These are phyloP conservation scores for Trichoderma sp. DNA, from an alignment of 2,329 filamentous ascomycete genomes.

Conservation along the genomic window DNA sequence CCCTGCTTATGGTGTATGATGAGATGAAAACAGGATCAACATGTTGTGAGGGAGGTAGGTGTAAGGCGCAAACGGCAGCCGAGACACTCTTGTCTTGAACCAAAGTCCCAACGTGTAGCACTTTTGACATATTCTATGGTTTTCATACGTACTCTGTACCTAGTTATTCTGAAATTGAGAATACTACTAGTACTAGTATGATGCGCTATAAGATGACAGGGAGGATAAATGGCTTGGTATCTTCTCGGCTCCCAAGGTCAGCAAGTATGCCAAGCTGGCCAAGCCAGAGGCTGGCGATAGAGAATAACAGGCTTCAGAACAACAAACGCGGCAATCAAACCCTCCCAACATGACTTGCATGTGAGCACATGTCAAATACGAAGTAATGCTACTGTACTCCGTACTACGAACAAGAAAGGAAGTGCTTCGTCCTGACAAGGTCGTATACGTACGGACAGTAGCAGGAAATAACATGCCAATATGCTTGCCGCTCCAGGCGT, in stretches of 20 bases:
- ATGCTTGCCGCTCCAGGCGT: neutral
- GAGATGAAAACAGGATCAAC: neutral
- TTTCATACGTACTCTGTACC: neutral
- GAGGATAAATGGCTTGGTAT: neutral
- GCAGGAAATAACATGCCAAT: conserved; percentile 5
- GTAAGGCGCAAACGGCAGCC: neutral
- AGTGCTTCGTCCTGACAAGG: neutral
- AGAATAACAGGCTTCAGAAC: neutral
- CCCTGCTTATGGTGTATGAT: neutral
- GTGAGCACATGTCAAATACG: neutral
- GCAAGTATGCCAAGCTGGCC: neutral
- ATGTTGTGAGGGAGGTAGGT: neutral
- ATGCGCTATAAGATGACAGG: neutral
- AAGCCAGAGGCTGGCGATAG: neutral
- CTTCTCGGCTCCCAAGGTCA: neutral
- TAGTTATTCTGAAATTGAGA: neutral
- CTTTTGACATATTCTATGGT: neutral
- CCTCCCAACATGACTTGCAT: neutral
- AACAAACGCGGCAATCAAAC: neutral
- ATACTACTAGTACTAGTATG: neutral
- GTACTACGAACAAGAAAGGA: neutral
- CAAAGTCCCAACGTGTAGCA: neutral
- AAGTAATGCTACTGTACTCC: too few relatives aligned
- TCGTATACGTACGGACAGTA: neutral
- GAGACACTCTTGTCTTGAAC: neutral